These are phyloP conservation scores for Sodiomyces alkalinus DNA, from an alignment of 2,329 filamentous ascomycete genomes.

Conservation along the genomic window DNA sequence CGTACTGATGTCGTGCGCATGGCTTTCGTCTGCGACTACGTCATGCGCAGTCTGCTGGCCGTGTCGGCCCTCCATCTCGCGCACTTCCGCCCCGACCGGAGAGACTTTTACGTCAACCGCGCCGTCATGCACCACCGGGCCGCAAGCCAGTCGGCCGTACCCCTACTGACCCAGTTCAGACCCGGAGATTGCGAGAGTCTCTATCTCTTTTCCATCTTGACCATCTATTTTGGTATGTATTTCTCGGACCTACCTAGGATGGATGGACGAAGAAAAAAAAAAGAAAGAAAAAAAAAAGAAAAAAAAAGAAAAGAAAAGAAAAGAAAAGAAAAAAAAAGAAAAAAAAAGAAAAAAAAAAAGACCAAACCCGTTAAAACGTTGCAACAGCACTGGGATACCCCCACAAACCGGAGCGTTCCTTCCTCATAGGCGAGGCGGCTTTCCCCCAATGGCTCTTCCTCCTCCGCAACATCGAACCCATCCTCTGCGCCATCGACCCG, in stretches of 20 bases:
- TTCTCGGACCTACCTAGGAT: too few relatives aligned
- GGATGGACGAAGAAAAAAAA: too few relatives aligned
- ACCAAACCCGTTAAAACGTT: too few relatives aligned
- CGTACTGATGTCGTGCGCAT: slow-evolving; percentile 28
- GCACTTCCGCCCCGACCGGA: slow-evolving; percentile 19
- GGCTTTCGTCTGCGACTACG: slow-evolving; percentile 29
- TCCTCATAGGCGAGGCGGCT: slow-evolving; percentile 14
- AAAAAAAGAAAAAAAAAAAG: too few relatives aligned
- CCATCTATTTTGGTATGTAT: slow-evolving; percentile 17
- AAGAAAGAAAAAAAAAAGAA: too few relatives aligned
- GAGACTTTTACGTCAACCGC: slow-evolving; percentile 19
- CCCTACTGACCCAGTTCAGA: slow-evolving; percentile 7
- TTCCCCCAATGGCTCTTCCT: slow-evolving; percentile 18
- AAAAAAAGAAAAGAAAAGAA: too few relatives aligned
- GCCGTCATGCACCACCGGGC: slow-evolving; percentile 8
- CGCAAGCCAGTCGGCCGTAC: slow-evolving; percentile 8
- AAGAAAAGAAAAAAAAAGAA: too few relatives aligned
- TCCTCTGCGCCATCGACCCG: slow-evolving; percentile 11
- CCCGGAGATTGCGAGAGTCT: slow-evolving; percentile 12
- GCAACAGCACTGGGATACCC: slow-evolving; percentile 14
- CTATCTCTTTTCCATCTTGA: slow-evolving; percentile 16
- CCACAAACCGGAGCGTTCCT: slow-evolving; percentile 12
- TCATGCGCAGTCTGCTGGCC: slow-evolving; percentile 33
- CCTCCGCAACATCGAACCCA: slow-evolving; percentile 13
- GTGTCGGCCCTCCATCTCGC: slow-evolving; percentile 34